Evolutionary conservation across 164 flowering plant species (phyloP), one percentile per base, ranked within the genome.

Genomic region (Saururus chinensis): DNA sequence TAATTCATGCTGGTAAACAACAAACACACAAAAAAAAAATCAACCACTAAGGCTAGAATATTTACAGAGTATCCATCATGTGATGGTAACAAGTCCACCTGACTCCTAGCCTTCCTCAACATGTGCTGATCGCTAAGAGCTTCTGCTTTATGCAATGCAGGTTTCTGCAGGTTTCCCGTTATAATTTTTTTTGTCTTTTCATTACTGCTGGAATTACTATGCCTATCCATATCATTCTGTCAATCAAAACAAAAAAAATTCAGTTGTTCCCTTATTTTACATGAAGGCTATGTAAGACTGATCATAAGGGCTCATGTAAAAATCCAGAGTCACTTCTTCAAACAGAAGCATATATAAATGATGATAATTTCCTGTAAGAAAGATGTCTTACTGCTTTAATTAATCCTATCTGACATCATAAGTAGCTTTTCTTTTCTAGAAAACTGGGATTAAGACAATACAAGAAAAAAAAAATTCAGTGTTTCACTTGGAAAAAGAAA

Each of bases 1-100:
- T 30, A 30, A 30, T 45, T 45, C 11, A 2, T 12, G 17, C 1
- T 0, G 1, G 2, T 12, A 45, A 45, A 8, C 0, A 1, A 8
- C 14, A 45, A 45, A 45, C n/a, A n/a, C n/a, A n/a, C 7, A 45
- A 45, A 13, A 12, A 12, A 45, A 45, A 45, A 12, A 12, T 8
- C 14, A 45, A 12, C 11, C 24, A 62, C 6, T 40, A n/a, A 24
- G 30, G 12, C 30, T 1, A 12, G 53, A 40, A 62, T 30, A 60
- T 86, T 80, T 77, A 93, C 96, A 40, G 96, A 87, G 66, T 86
- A 81, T 65, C 76, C 89, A 74, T 87, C 89, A 68, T 78, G 76
- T 25, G 70, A 59, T 68, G 68, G 80, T 20, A 64, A 66, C 25
- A 88, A 74, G 69, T 86, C 89, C 53, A 62, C 85, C 51, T 86